These are phyloP conservation scores for Trametes versicolor DNA, from an alignment of 1,284 basidiomycete genomes.

Conservation along the genomic window DNA sequence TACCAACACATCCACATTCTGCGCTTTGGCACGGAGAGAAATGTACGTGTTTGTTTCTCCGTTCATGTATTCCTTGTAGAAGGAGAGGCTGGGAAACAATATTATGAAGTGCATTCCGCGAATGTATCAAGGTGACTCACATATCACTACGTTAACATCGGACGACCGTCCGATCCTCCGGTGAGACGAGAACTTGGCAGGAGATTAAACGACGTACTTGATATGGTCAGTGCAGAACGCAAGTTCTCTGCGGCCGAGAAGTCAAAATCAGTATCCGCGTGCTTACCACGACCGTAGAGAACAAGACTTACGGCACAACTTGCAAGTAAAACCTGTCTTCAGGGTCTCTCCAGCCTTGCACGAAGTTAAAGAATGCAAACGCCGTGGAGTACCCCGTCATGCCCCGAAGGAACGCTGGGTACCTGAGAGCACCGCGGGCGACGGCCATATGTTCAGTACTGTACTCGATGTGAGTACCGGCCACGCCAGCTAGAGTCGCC, in stretches of 20 bases:
- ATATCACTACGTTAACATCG: conserved; percentile 14
- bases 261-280: not conserved
- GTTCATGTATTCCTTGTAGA: conserved; percentile 21
- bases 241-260: conserved; percentile 4
- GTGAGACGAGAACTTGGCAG: not conserved
- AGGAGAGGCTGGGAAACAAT: conserved; percentile 12
- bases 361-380: conserved; percentile 18
- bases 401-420: conserved; percentile 10
- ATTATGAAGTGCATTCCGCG: too few species aligned
- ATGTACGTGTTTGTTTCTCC: conserved; percentile 24
- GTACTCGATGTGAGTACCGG: conserved; percentile 10
- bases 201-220: conserved; percentile 5
- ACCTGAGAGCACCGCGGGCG: not conserved
- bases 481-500: conserved; percentile 12
- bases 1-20: not conserved
- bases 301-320: conserved; percentile 16
- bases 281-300: not conserved
- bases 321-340: conserved; percentile 8
- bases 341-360: conserved; percentile 6
- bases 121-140: conserved; percentile 4
- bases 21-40: conserved; percentile 5
- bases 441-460: not conserved
- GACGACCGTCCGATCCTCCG: not conserved
- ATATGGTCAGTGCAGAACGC: not conserved
- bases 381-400: conserved; percentile 13